Conservation (phyloP, 169 alveolate species). For the Cyclospora cayetanensis region DNA sequence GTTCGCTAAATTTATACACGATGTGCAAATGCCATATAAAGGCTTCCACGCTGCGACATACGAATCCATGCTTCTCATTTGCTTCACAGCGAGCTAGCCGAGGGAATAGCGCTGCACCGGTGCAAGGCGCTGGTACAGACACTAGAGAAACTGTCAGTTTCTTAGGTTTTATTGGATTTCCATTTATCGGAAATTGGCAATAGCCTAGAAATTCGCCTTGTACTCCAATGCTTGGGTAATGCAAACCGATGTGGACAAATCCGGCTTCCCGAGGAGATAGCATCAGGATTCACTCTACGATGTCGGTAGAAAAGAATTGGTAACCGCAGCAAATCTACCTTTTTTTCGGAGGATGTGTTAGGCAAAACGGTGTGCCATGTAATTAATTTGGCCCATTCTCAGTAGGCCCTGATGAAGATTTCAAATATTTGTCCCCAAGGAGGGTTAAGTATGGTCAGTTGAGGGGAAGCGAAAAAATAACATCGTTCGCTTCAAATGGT, state of each 20-base stretch:
- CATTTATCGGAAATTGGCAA: constrained; percentile 14
- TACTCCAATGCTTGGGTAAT: constrained; percentile 61
- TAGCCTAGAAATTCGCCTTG: constrained; percentile 59
- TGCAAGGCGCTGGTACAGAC: constrained; percentile 63
- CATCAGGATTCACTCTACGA: too few species aligned
- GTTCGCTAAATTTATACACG: neutral
- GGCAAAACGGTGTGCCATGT: too few species aligned
- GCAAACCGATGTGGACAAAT: constrained; percentile 28
- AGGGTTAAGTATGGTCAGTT: constrained; percentile 66
- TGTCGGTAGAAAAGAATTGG: too few species aligned
- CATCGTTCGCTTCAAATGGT: constrained; percentile 47
- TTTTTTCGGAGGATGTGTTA: too few species aligned
- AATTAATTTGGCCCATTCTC: too few species aligned
- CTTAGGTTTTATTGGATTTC: constrained; percentile 35
- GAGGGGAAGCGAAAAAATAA: constrained; percentile 52
- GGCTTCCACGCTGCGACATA: constrained; percentile 36
- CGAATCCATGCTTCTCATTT: constrained; percentile 10
- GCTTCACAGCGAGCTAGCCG: constrained; percentile 40
- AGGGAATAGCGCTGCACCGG: too few species aligned
- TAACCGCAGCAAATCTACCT: too few species aligned
- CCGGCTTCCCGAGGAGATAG: constrained; percentile 57
- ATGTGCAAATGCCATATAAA: too few species aligned
- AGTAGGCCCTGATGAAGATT: constrained; percentile 51
- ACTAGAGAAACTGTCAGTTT: constrained; percentile 38
- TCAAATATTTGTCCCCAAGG: constrained; percentile 62